Base-by-base conservation (phyloP, 305 asterid species). In the Fraxinus nigra region DNA sequence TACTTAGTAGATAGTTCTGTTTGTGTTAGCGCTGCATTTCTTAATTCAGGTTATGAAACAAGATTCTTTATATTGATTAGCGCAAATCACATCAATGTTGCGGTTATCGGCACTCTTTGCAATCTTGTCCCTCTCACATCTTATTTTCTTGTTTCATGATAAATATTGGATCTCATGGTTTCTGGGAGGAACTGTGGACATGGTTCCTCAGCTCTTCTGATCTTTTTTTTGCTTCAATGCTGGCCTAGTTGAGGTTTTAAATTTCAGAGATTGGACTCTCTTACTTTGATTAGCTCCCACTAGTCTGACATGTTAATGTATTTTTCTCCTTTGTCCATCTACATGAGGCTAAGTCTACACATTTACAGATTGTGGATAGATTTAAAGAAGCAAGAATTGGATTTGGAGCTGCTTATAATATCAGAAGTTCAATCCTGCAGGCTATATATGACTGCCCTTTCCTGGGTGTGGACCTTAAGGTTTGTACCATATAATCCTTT, bases 371-470 rank as follows among this genome's bases (percentile, higher is more conserved):
- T 88, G 83, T 92, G 78, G 91, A 85, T 82, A 85, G 85, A 48
- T 89, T 85, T 56, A 87, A 83, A 79, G 95, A 91, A 83, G 98
- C 97, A 32, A 92, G 89, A 87, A 87, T 95, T 86, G 98, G 97
- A 69, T 94, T 91, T 90, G 99, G 98, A 81, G 89, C 96, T 82
- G 97, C 95, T 81, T 84, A 88, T 88, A 87, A 85, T 81, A 81
- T 93, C 82, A 91, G 90, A 85, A 86, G 90, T 76, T 93, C 99
- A 79, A 87, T 96, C 87, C 79, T 84, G 81, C 92, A 78, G 84
- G 98, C 99, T 67, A 89, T 89, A 67, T 89, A 89, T 59, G 98
- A 91, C 80, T 94, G 98, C 90, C 97, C 98, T 85, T 96, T 94
- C 89, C 89, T 93, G 82, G 93, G 92, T 78, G 87, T 86, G 76